A percentile compares a stretch with the other conserved stretches of the same genome.
These are phyloP conservation scores for Debaryomyces coudertii DNA, from an alignment of 1,139 yeast species.

Conservation along the genomic window DNA sequence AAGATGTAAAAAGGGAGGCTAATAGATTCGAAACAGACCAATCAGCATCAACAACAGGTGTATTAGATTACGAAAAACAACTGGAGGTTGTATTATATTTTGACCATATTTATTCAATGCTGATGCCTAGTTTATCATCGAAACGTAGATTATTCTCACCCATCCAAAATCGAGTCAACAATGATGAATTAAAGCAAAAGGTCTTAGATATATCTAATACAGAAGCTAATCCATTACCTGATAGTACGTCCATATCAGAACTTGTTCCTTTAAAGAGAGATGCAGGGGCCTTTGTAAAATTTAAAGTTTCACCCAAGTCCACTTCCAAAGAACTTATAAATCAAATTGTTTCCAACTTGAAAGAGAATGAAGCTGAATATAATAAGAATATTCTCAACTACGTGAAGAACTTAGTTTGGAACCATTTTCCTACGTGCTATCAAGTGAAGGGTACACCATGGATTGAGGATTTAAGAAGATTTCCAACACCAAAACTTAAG, in stretches of 20 bases:
- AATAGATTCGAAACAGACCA: conserved; percentile 35
- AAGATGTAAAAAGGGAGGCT: conserved; percentile 37
- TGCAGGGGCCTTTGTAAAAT: conserved; percentile 91
- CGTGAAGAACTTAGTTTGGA: conserved; percentile 20
- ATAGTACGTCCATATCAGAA: conserved; percentile 31
- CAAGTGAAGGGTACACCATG: conserved; percentile 92
- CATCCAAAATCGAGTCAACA: conserved; percentile 13
- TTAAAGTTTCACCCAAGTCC: conserved; percentile 56
- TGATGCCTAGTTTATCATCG: conserved; percentile 26
- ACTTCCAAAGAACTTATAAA: conserved; percentile 54
- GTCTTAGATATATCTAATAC: conserved; percentile 27
- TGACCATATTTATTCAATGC: conserved; percentile 41
- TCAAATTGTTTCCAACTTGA: conserved; percentile 53
- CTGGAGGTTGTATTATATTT: conserved; percentile 42
- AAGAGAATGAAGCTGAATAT: conserved; percentile 28
- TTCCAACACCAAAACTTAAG: conserved; percentile 64
- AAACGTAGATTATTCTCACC: conserved; percentile 27
- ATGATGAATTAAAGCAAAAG: conserved; percentile 24
- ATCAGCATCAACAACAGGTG: conserved; percentile 48
- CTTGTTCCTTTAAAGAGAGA: conserved; percentile 77
- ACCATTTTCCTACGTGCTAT: conserved; percentile 49
- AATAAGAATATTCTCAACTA: conserved; percentile 33
- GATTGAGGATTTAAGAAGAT: conserved; percentile 88
- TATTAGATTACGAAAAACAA: conserved; percentile 35
- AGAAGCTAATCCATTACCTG: conserved; percentile 34